Base-by-base conservation (phyloP, 306 rosid genomes). In the Sicyos baderoa region DNA sequence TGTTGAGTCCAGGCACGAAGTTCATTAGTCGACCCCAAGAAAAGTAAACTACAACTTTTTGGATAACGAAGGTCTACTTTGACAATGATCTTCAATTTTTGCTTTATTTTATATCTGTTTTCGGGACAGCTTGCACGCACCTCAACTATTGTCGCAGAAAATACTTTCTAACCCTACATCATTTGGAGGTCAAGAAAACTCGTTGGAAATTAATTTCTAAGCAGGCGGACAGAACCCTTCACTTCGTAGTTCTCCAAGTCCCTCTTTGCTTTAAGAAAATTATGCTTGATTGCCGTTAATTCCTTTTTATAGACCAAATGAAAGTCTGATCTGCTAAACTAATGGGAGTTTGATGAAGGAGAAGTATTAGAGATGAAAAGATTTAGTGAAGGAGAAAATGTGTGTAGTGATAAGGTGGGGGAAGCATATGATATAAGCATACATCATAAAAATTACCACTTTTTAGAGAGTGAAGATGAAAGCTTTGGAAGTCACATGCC, bases 401-500 rank as follows among this genome's bases (percentile, higher is more conserved):
- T 65, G 40, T 21, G 35, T 29, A 65, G 37, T 65, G 71, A 65
- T 45, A 65, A 65, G 71, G 54, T 45, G 37, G n/a, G 53, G 71
- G 17, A 22, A 65, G 54, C 40, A 66, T 47, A 49, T 49, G 53
- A 49, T 49, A 49, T 49, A 49, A 45, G 15, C 49, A 45, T 47
- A 66, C 13, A 66, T 47, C 70, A 66, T 13, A 47, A 17, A 66
- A 47, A 45, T 14, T 21, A 14, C 71, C 27, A 66, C 42, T 66
- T 66, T 35, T 66, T 15, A 66, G 55, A 14, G 55, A 66, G 71
- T 66, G 71, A 47, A 66, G 71, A 45, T 25, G 55, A 66, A 66
- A 66, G 52, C 22, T 13, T 45, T 66, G 40, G 71, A 47, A 66
- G 44, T 6, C 71, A 66, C 71, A 66, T 66, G 71, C 22, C 12